phyloP scores from a whole-genome alignment of 345 rosid species.

The Linum trigynum region DNA sequence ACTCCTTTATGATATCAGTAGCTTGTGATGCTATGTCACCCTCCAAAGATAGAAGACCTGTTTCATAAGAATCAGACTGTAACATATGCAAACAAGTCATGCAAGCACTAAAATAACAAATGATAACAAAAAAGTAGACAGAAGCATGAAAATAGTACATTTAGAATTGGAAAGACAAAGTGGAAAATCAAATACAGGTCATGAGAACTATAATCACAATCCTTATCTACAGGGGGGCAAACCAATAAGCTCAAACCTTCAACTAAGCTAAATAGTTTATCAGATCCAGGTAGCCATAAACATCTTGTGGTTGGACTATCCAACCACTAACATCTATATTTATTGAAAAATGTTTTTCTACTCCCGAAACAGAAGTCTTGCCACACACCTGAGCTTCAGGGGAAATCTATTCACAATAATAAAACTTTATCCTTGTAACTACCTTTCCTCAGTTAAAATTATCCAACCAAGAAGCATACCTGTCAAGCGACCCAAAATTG shows the following conservation, averaged over 20 bases:
- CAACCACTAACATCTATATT: background rate
- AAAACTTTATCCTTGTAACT: too few species aligned
- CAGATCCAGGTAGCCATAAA: background rate
- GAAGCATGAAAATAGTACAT: background rate
- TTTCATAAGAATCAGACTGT: background rate
- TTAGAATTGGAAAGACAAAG: background rate
- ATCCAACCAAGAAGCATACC: conserved; percentile 31
- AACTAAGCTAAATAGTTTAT: too few species aligned
- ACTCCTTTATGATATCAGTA: conserved; percentile 45
- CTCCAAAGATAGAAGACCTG: conserved; percentile 59
- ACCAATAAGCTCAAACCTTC: too few species aligned
- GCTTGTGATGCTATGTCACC: conserved; percentile 48
- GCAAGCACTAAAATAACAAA: conserved; percentile 1
- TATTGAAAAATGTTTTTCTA: too few species aligned
- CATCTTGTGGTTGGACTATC: background rate
- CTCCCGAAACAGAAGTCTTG: too few species aligned
- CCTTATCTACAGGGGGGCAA: too few species aligned
- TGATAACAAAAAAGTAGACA: background rate
- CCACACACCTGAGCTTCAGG: too few species aligned
- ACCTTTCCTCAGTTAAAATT: background rate
- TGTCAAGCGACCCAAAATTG: conserved; percentile 42
- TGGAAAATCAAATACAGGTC: background rate
- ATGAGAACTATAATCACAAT: background rate
- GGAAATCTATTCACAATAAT: too few species aligned
- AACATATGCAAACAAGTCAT: background rate